Percentiles rank a stretch among this genome's conserved stretches.
Evolutionary conservation across 1,139 yeast genomes (phyloP).

Genomic region (Taphrina flavorubra): DNA sequence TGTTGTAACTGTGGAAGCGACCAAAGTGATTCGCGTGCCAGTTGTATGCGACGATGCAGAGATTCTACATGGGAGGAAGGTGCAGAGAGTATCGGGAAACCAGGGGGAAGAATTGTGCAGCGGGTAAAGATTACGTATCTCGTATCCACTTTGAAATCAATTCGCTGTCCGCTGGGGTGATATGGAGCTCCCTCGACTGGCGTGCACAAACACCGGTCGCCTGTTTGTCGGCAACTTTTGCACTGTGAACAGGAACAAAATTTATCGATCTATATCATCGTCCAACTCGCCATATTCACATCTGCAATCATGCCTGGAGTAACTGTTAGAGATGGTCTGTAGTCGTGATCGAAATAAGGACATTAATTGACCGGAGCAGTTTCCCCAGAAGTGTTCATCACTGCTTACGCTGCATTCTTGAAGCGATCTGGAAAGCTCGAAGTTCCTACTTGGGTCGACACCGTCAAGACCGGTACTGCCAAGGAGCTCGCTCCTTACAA

Average conservation of each 20-base stretch:
- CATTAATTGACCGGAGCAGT: background rate
- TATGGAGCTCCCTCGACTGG: slow-evolving; percentile 20
- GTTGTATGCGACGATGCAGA: too few relatives aligned
- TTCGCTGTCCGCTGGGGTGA: background rate
- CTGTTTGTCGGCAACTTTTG: slow-evolving; percentile 7
- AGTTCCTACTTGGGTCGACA: slow-evolving; percentile 99
- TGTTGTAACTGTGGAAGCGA: too few relatives aligned
- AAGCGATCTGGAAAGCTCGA: slow-evolving; percentile 92
- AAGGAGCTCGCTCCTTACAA: slow-evolving; percentile 99
- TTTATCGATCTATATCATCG: background rate
- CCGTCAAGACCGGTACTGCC: slow-evolving; percentile 99
- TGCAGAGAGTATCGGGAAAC: background rate
- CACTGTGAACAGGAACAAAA: background rate
- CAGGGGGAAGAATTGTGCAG: background rate
- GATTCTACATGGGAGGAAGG: background rate
- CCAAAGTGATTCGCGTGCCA: too few relatives aligned
- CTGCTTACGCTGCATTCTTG: slow-evolving; percentile 99
- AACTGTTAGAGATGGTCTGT: slow-evolving; percentile 29
- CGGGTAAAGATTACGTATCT: slow-evolving; percentile 1
- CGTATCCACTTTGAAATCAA: background rate
- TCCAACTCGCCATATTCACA: slow-evolving; percentile 4
- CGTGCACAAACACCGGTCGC: slow-evolving; percentile 16
- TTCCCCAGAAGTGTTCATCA: slow-evolving; percentile 63
- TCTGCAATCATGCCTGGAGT: slow-evolving; percentile 39
- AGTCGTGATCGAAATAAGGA: background rate